Percentiles rank a stretch among this genome's conserved stretches.
These are phyloP conservation scores for Lathyrus tuberosus DNA, from an alignment of 306 rosid species.

Conservation along the genomic window DNA sequence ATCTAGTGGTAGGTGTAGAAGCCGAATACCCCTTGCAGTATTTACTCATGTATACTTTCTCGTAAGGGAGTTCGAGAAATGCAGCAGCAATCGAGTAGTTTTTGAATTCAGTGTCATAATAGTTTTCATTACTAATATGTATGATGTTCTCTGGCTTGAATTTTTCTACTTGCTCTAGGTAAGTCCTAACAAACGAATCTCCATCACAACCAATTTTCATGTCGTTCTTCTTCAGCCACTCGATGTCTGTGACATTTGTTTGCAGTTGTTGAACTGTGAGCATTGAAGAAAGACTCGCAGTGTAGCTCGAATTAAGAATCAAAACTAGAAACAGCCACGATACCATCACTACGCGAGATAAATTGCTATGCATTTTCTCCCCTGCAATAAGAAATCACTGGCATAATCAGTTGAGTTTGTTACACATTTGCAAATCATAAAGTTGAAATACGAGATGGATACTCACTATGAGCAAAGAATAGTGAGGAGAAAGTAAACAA, in stretches of 20 bases:
- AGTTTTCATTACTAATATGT: slow-evolving; percentile 28
- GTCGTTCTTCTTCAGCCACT: slow-evolving; percentile 43
- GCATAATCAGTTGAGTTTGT: not conserved
- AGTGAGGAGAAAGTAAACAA: slow-evolving; percentile 74
- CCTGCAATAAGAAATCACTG: slow-evolving; percentile 42
- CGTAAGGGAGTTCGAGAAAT: slow-evolving; percentile 75
- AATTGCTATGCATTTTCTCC: slow-evolving; percentile 54
- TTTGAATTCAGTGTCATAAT: slow-evolving; percentile 34
- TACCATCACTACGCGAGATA: slow-evolving; percentile 52
- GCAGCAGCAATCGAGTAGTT: slow-evolving; percentile 54
- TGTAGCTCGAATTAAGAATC: slow-evolving; percentile 65
- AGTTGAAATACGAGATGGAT: slow-evolving; percentile 26
- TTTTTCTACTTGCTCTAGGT: slow-evolving; percentile 43
- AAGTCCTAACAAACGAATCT: slow-evolving; percentile 53
- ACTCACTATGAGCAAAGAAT: slow-evolving; percentile 80
- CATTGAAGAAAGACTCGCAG: slow-evolving; percentile 73
- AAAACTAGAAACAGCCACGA: slow-evolving; percentile 68
- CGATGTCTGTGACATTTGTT: slow-evolving; percentile 47
- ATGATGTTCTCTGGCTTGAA: slow-evolving; percentile 45
- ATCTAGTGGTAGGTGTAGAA: slow-evolving; percentile 47
- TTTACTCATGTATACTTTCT: slow-evolving; percentile 48
- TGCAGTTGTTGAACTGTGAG: slow-evolving; percentile 55
- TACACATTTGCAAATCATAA: slow-evolving; percentile 7
- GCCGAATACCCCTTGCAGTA: slow-evolving; percentile 53
- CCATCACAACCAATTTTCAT: slow-evolving; percentile 63